Evolutionary conservation across 371 early-diverging fungal species (phyloP), one percentile per base, ranked within the genome.

Genomic region (Choanephora cucurbitarum): DNA sequence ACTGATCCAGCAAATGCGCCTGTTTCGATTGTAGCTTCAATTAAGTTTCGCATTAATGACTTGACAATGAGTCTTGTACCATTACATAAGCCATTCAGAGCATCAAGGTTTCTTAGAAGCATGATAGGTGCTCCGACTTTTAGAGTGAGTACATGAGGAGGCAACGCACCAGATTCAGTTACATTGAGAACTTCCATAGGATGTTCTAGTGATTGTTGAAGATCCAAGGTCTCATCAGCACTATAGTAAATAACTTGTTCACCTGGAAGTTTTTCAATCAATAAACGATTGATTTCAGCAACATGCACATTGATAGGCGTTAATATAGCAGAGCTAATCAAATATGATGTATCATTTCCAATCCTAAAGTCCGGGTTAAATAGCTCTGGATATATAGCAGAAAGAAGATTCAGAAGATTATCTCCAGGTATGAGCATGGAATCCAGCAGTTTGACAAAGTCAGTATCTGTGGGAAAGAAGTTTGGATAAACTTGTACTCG

Each of bases 61-160:
- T 57, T 33, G 9, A 45, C 43, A 39, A 68, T 66, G 8, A 66
- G 46, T 14, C 65, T 44, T 21, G 67, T 69, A 15, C 69, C 63
- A 57, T 69, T 67, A 55, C 71, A 70, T 1, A 71, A 48, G 11
- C 67, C 64, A 9, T n/a, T 33, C 8, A 28, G 18, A 28, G 48
- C 19, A 31, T 55, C 19, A 13, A 55, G 24, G 15, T 55, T 48
- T n/a, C 55, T 17, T 5, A 55, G 3, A 11, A 18, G 14, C 45
- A 55, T 55, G 10, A 55, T 39, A 1, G 47, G 55, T 28, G 31
- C 44, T 31, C 52, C 52, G 9, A 44, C 28, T 21, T 49, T 49
- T 5, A 49, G 8, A 11, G 34, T 49, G 3, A 49, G 21, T 0
- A 37, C 18, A 28, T 49, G 50, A 21, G 34, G 39, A 37, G 50